Conservation (phyloP, 2,329 filamentous ascomycete species). For the Penicillium sp. region DNA sequence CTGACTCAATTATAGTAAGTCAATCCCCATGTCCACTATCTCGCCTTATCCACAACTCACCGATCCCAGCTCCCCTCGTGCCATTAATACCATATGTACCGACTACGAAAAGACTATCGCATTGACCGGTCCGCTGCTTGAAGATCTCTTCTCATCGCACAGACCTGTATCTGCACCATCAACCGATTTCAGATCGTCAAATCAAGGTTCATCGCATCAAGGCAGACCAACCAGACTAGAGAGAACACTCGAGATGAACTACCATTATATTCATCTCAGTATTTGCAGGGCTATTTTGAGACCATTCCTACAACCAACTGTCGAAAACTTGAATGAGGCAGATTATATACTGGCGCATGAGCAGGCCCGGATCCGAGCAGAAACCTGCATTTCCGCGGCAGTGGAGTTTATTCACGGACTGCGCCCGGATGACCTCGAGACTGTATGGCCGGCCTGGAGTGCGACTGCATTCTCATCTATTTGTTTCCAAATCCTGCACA, state of each 20-base stretch:
- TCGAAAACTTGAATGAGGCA: background rate
- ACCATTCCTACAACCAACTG: background rate
- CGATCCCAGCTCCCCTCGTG: background rate
- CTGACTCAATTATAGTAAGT: conserved; percentile 2
- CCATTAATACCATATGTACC: background rate
- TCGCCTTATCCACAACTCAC: background rate
- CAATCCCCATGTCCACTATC: too few relatives aligned
- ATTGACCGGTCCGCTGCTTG: background rate
- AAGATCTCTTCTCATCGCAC: background rate
- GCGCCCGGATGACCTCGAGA: background rate
- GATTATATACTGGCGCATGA: background rate
- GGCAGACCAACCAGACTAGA: background rate
- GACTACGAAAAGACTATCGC: background rate
- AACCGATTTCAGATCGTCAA: background rate
- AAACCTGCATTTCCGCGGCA: background rate
- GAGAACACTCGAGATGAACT: background rate
- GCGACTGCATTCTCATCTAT: background rate
- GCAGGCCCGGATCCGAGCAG: background rate
- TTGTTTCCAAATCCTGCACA: background rate
- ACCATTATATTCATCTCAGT: conserved; percentile 3
- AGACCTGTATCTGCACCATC: background rate
- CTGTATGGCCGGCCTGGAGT: conserved; percentile 1
- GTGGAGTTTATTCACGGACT: background rate
- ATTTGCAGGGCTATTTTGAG: background rate
- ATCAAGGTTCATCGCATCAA: background rate